phyloP scores from a whole-genome alignment of 495 filamentous ascomycete genomes.

The Neurospora sp. region DNA sequence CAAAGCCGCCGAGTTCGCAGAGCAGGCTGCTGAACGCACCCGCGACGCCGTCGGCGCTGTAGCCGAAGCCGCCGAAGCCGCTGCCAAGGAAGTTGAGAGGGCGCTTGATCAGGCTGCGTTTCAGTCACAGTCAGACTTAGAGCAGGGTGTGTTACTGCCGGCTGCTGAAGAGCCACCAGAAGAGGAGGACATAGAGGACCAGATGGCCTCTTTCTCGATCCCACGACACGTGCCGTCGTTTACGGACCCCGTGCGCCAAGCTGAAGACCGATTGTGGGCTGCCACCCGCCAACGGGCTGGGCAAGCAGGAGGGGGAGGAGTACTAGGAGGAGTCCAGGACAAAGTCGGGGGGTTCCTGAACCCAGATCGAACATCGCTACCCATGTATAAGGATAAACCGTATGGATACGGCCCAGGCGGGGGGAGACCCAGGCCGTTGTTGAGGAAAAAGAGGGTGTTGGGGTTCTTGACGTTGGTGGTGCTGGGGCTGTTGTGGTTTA shows the following conservation, averaged over 20 bases:
- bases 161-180: not conserved
- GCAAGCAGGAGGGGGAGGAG: conserved; percentile 22
- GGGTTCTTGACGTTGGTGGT: conserved; percentile 40
- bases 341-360: conserved; percentile 35
- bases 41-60: not conserved
- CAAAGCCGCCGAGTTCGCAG: not conserved
- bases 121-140: not conserved
- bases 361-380: conserved; percentile 50
- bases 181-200: conserved; percentile 13
- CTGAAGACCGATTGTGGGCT: conserved; percentile 61
- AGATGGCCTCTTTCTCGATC: conserved; percentile 54
- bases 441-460: conserved; percentile 44
- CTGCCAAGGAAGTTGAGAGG: not conserved
- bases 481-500: conserved; percentile 45
- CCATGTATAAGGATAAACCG: conserved; percentile 99
- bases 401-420: conserved; percentile 53
- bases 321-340: conserved; percentile 37
- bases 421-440: conserved; percentile 27
- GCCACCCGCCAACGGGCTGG: conserved; percentile 17
- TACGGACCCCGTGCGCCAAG: conserved; percentile 52
- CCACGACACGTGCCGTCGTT: conserved; percentile 65
- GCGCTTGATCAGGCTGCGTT: not conserved
- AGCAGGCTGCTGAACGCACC: not conserved
- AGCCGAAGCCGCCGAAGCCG: not conserved
- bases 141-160: not conserved